Evolutionary conservation across 2,329 filamentous ascomycete species (phyloP), one percentile per base, ranked within the genome.

Genomic region (Sarocladium brachiariae): DNA sequence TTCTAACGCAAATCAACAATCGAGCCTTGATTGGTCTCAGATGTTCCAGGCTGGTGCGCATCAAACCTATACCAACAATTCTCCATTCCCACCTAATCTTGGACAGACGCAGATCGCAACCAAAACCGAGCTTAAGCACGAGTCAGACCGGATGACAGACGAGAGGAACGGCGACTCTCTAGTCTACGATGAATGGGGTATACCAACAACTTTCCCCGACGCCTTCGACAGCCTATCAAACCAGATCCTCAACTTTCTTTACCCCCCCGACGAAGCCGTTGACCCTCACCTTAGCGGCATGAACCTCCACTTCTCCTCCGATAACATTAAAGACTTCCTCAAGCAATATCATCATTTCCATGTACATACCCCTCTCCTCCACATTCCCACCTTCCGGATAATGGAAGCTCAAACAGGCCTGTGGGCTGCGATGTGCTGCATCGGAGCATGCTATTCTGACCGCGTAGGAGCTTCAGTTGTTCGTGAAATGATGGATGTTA

Each of bases 11-110:
- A 76, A 77, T 67, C 80, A 83, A 70, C 75, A 78, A 70, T 73
- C 75, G 65, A 70, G 77, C 73, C 72, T 86, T 73, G 85, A 89
- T 71, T 89, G 86, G 86, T 78, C 84, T 63, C 79, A 85, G 66
- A 86, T 89, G 81, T 88, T 88, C 74, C 84, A 84, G 73, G 70
- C 83, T 73, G 83, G 82, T 77, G 76, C 80, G 72, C 80, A 84
- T 69, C 74, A 81, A 70, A 73, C 76, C 68, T 83, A 80, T 70
- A 77, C 79, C 73, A 78, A 74, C 70, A 72, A 72, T 65, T 74
- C 77, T 65, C 25, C 43, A 31, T 82, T 79, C 70, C 71, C 75
- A 66, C 71, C 83, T 76, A 84, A 84, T 75, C 74, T 78, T 77
- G 76, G 78, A 68, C 77, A 83, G 72, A 81, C 75, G 69, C 83